Base-by-base conservation (phyloP, 345 rosid species). In the Dimocarpus longan region DNA sequence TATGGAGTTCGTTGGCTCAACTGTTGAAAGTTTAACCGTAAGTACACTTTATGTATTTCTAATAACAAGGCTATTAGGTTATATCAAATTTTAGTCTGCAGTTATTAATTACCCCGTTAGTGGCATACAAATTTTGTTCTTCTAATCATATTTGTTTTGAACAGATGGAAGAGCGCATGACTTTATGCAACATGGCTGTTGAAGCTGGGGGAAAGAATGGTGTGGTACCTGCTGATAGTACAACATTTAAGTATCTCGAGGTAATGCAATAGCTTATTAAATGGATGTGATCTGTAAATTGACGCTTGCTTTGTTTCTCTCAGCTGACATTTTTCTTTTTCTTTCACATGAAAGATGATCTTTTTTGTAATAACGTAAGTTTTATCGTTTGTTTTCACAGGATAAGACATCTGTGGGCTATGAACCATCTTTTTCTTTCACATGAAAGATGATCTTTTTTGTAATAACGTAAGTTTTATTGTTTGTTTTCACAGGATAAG, bases 151-250 rank as follows among this genome's bases (percentile, higher is more conserved):
- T 76, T 73, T 84, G 52, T 63, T 59, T 42, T 75, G 46, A 75
- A 68, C 85, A 96, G 99, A 96, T 96, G 98, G 98, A 96, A 93
- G 99, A 96, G 78, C 86, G 98, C 63, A 96, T 96, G 99, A 94
- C 99, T 7, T 78, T 96, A 18, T 96, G 99, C 89, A 94, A 93
- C 83, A 96, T 96, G 99, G 99, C 93, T 67, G 84, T 96, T 56
- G 99, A 96, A 90, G 99, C 98, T 79, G 98, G 99, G 78, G 99
- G 97, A 52, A 96, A 94, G 89, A 96, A 96, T 76, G 99, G 99
- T 67, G 91, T 96, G 64, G 87, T 96, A 73, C 98, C 98, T 19
- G 95, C 98, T 79, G 99, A 96, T 84, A 82, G 86, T 82, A 96
- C 94, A 5, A 96, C 99, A 73, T 91, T 89, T 75, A 87, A 93